These are phyloP conservation scores for Coemansia sp. DNA, from an alignment of 192 early-diverging fungal genomes.

Conservation along the genomic window DNA sequence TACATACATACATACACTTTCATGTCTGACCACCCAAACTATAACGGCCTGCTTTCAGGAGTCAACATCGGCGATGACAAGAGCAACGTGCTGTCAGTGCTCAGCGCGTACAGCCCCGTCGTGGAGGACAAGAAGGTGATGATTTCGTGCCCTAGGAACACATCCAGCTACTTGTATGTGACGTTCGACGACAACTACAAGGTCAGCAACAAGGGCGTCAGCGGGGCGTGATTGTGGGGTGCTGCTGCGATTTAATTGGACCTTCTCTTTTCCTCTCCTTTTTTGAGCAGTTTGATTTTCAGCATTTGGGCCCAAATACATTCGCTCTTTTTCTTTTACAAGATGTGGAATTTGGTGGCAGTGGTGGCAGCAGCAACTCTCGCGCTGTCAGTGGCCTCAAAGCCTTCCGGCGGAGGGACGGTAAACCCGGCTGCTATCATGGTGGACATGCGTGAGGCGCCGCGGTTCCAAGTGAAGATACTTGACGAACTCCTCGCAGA, in stretches of 20 bases:
- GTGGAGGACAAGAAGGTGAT: conserved; percentile 6
- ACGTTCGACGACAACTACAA: conserved; percentile 4
- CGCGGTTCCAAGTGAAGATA: conserved; percentile 32
- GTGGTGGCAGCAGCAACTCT: neutral
- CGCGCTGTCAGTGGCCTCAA: neutral
- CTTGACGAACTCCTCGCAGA: conserved; percentile 20
- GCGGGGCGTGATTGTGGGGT: neutral
- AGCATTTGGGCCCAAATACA: neutral
- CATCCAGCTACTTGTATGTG: conserved; percentile 8
- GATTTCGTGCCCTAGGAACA: conserved; percentile 15
- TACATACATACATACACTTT: neutral
- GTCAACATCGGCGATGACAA: conserved; percentile 9
- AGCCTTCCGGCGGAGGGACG: neutral
- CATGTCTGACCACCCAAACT: conserved; percentile 1
- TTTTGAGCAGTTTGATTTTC: neutral
- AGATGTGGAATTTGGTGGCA: neutral
- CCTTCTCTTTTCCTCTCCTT: neutral
- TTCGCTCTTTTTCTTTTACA: neutral
- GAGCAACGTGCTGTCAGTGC: conserved; percentile 1
- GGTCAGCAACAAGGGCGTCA: neutral
- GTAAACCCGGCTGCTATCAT: conserved; percentile 30
- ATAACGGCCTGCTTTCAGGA: conserved; percentile 4
- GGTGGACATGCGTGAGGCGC: conserved; percentile 31
- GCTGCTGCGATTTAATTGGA: neutral
- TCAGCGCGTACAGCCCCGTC: conserved; percentile 1